Evolutionary conservation across 805 yeast genomes (phyloP), one percentile per base, ranked within the genome.

Genomic region (Ogataea haglerorum): DNA sequence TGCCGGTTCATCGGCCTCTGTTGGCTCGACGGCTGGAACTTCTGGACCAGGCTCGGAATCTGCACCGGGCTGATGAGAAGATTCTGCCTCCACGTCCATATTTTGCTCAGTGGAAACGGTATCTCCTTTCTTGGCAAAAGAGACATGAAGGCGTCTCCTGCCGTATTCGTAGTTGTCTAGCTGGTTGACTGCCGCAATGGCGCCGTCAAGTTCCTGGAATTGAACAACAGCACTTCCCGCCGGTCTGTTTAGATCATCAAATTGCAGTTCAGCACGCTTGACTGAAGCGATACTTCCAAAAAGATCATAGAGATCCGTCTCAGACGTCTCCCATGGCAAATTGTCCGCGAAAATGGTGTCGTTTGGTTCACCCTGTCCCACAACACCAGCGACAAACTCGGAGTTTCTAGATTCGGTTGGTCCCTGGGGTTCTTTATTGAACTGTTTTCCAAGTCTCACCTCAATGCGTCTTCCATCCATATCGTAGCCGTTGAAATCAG

Each of bases 291-390:
- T 77, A 26, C 91, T 82, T 59, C 83, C 91, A 60, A 90, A 90
- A 44, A 91, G 72, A 51, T 90, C 96, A 49, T 71, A 77, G 49
- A 91, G 73, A 63, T 91, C 97, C 43, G 82, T 80, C 50, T 82
- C 80, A 23, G 88, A 78, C n/a, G 97, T 90, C 38, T 89, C 82
- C 72, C 78, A 87, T 22, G 98, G 98, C 57, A 91, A 69, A 67
- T 91, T 91, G 32, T 72, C 73, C 16, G 85, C 89, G 57, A 66
- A 84, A 32, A 91, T 74, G 16, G 76, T 70, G 24, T 69, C 75
- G 36, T 79, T 81, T 36, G 77, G 78, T 28, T 67, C 74, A 30
- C 87, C 88, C 32, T 71, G 67, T 2, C 83, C 85, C 7, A 60
- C 53, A 30, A 85, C 89, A 40, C 80, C 82, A 34, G 72, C 76